Evolutionary conservation across 192 early-diverging fungal genomes (phyloP), one percentile per base, ranked within the genome.

Genomic region (Mortierella antarctica): DNA sequence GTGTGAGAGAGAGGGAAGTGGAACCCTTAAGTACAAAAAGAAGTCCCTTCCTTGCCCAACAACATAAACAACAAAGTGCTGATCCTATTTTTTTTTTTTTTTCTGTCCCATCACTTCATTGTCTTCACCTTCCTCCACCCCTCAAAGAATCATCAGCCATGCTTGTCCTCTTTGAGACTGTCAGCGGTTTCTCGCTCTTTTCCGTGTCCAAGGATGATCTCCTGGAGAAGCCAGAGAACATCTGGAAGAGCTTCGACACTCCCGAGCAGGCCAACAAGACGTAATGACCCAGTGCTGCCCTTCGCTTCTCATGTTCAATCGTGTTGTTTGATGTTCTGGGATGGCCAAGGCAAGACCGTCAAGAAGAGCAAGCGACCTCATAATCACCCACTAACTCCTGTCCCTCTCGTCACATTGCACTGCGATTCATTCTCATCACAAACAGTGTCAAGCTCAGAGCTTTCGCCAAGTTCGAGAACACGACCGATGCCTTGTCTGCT

Each of bases 391-490:
- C 31, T 31, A 31, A 31, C 31, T 31, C 31, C 31, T 31, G 31
- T 3, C 31, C 31, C 3, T 31, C 31, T 31, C 31, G 31, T 31
- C 31, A 31, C 31, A 31, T 31, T 31, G 31, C 31, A 31, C 31
- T 31, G 31, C 31, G 1, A 2, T 31, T 31, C 31, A 54, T 54
- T 54, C 53, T 54, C 53, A 51, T n/a, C 50, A 51, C 50, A 51
- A 51, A n/a, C 50, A 92, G 92, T 62, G 90, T 97, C 59, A 98
- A 98, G 89, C 90, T 99, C 67, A 89, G 96, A 83, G 95, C 95
- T 63, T 98, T 99, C 85, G 90, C 92, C 64, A 98, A 98, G 88
- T 99, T 99, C 84, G 97, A 97, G 77, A 98, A 97, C 90, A 99
- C 97, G 39, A 96, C 93, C 67, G 97, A 98, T 82, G 98, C 98